A percentile compares a stretch with the other conserved stretches of the same genome.
Evolutionary conservation across 2,329 filamentous ascomycete genomes (phyloP).

Genomic region (Arthrinium puccinioides): DNA sequence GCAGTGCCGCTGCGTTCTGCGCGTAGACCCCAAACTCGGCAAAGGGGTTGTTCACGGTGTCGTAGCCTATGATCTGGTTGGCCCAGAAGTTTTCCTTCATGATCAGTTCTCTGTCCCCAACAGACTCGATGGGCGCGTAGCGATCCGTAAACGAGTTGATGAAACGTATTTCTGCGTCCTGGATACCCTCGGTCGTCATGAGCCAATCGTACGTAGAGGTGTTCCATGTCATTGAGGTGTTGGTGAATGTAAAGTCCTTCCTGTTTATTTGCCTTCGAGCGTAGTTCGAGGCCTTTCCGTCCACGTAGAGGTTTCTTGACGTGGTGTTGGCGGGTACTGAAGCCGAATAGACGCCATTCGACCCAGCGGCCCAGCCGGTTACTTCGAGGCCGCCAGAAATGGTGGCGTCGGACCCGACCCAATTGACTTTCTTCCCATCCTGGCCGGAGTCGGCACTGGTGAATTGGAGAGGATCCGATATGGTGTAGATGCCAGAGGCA

Average conservation of each 20-base stretch:
- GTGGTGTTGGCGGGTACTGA: background rate
- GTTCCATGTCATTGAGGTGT: background rate
- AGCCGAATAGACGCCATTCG: background rate
- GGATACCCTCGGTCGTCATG: background rate
- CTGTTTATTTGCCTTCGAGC: slow-evolving; percentile 1
- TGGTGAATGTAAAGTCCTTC: slow-evolving; percentile 1
- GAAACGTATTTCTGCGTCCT: background rate
- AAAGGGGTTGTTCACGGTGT: background rate
- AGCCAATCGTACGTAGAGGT: background rate
- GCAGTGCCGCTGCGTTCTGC: background rate
- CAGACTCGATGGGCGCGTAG: background rate
- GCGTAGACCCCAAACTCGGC: background rate
- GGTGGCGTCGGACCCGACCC: background rate
- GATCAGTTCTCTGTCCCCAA: background rate
- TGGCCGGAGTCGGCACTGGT: slow-evolving; percentile 1
- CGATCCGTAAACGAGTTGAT: background rate
- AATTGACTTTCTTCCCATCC: background rate
- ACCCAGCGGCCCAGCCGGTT: background rate
- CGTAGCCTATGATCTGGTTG: slow-evolving; percentile 1
- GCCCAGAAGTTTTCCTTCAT: slow-evolving; percentile 1
- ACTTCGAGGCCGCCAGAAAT: background rate
- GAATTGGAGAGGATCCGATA: background rate
- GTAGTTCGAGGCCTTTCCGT: background rate
- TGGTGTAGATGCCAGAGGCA: background rate
- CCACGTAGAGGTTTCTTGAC: slow-evolving; percentile 1